phyloP scores from a whole-genome alignment of 2,329 filamentous ascomycete species.

The Fusarium albosuccineum region DNA sequence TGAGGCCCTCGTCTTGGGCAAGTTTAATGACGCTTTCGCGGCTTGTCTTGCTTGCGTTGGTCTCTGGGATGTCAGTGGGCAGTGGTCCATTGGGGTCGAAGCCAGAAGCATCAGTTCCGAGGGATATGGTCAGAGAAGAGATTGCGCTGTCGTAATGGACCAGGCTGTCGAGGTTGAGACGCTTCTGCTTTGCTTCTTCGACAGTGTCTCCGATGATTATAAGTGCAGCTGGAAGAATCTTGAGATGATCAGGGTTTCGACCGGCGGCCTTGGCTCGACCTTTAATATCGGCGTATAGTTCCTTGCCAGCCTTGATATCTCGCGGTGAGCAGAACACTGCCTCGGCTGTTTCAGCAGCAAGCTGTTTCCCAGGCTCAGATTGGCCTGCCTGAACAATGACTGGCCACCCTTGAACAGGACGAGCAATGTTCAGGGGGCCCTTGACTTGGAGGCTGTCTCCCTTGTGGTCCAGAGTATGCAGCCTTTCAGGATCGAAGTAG shows the following conservation, averaged over 20 bases:
- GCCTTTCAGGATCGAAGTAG: conserved; percentile 64
- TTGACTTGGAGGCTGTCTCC: conserved; percentile 51
- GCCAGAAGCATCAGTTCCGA: conserved; percentile 61
- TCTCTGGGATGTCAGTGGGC: conserved; percentile 63
- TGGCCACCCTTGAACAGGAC: conserved; percentile 67
- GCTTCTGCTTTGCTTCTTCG: conserved; percentile 62
- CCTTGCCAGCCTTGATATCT: conserved; percentile 60
- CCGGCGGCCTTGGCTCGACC: conserved; percentile 59
- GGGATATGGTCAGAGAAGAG: conserved; percentile 62
- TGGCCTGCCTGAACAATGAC: conserved; percentile 68
- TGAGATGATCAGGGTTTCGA: conserved; percentile 60
- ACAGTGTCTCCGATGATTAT: conserved; percentile 63
- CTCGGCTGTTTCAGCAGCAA: conserved; percentile 67
- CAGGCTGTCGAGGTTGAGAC: conserved; percentile 62
- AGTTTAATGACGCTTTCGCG: conserved; percentile 60
- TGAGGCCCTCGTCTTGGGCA: conserved; percentile 59
- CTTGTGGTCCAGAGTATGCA: conserved; percentile 65
- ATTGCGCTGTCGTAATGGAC: conserved; percentile 68
- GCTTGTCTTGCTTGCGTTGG: conserved; percentile 65
- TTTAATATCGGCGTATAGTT: conserved; percentile 65
- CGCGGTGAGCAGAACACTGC: conserved; percentile 64
- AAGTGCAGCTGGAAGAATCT: conserved; percentile 65
- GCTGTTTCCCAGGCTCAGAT: conserved; percentile 63
- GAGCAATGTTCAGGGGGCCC: conserved; percentile 63
- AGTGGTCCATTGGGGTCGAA: conserved; percentile 64